Base-by-base conservation (phyloP, 2,329 filamentous ascomycete genomes). In the Scopulariopsis brevicaulis region DNA sequence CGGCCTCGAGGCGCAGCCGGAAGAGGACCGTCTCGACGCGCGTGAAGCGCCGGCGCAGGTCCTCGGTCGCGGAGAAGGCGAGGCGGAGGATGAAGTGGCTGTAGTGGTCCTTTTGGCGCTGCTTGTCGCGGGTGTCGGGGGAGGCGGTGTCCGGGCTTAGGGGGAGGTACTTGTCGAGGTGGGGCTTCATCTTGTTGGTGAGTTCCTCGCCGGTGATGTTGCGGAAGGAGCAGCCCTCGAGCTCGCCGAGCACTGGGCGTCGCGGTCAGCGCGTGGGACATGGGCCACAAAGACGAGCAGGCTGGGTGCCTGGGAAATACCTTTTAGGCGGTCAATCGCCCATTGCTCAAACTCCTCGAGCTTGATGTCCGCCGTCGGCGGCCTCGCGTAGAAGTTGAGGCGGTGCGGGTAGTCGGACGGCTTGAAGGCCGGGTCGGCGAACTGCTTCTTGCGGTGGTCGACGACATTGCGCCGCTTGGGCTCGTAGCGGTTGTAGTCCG, bases 281-380 rank as follows among this genome's bases (percentile, higher is more conserved):
- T 52, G 5, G 32, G 18, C 48, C 10, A 3, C 10, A 6, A 32
- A 35, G 4, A 52, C 52, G 40, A 6, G 24, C 1, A 37, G 11
- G 7, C 25, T 11, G n/a, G 22, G 34, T 11, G 32, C 6, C 18
- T 28, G 18, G 11, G 37, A 37, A 10, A 58, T 75, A 90, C 90
- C 82, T 74, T 90, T 86, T 63, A 99, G 72, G 59, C 94, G 81
- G 66, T 96, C 89, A 67, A 99, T 97, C 12, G 92, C 94, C 94
- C 94, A 99, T 80, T 96, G 91, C 70, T 99, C 94, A 67, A 99
- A 99, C 69, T 99, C 86, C 69, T 99, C 94, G 50, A 99, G 84
- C 0, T 90, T 96, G 65, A 99, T 94, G 68, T 99, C 94, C 54
- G 89, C 88, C 0, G 91, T 96, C 0, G 94, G 94, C 53, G 94